Conservation (phyloP, 768 basidiomycete genomes). For the Auriscalpium vulgare region DNA sequence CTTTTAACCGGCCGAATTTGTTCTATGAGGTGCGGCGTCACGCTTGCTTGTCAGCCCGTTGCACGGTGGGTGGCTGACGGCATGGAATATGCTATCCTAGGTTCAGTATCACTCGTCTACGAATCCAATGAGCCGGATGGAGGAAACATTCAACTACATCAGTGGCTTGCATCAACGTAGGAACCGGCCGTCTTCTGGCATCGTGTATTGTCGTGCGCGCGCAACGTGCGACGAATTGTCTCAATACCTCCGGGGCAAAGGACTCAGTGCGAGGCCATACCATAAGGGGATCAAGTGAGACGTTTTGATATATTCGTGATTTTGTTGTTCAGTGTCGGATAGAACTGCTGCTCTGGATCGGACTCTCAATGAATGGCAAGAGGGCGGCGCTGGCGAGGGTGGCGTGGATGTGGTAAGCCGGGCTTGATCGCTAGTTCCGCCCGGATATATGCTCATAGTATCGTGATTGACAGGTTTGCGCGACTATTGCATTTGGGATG, state of each 20-base stretch:
- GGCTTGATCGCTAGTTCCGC: background rate
- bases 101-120: constrained; percentile 55
- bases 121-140: constrained; percentile 47
- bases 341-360: constrained; percentile 45
- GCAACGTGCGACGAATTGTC: constrained; percentile 63
- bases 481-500: constrained; percentile 80
- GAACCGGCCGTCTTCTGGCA: constrained; percentile 55
- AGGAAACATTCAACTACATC: constrained; percentile 61
- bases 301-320: background rate
- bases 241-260: constrained; percentile 53
- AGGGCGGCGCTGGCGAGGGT: constrained; percentile 42
- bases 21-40: constrained; percentile 60
- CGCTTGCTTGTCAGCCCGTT: background rate
- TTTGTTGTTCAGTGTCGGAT: background rate
- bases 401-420: constrained; percentile 55
- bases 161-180: constrained; percentile 51
- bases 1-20: constrained; percentile 74
- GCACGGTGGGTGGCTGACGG: background rate
- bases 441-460: background rate
- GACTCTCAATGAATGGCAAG: constrained; percentile 50
- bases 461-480: constrained; percentile 45
- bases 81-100: constrained; percentile 25
- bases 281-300: constrained; percentile 57
- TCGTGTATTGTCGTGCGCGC: constrained; percentile 71
- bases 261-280: constrained; percentile 62